These are phyloP conservation scores for Isatis lusitanica DNA, from an alignment of 441 rosid species.

Conservation along the genomic window DNA sequence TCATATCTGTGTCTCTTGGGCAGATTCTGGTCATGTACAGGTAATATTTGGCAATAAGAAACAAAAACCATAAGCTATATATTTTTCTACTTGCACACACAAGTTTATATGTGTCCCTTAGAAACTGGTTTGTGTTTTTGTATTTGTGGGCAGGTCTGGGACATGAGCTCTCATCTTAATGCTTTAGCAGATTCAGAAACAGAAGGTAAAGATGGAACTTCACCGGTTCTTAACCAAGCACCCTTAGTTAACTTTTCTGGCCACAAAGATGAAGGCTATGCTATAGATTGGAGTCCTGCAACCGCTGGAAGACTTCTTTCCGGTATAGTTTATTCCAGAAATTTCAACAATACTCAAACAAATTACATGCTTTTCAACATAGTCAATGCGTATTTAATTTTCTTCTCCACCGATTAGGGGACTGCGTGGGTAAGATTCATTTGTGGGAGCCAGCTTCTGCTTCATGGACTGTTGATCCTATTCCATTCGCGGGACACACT, in stretches of 20 bases:
- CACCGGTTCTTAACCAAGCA: slow-evolving; percentile 70
- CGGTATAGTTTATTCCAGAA: slow-evolving; percentile 46
- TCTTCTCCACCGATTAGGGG: slow-evolving; percentile 48
- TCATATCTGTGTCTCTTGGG: slow-evolving; percentile 94
- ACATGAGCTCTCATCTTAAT: slow-evolving; percentile 74
- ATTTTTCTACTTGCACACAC: not conserved
- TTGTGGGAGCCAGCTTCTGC: slow-evolving; percentile 86
- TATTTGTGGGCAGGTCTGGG: slow-evolving; percentile 71
- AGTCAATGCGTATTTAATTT: not conserved
- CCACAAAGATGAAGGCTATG: slow-evolving; percentile 95
- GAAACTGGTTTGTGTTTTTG: not conserved
- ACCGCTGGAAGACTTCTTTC: slow-evolving; percentile 81
- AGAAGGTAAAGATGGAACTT: slow-evolving; percentile 48
- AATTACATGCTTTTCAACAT: slow-evolving; percentile 5
- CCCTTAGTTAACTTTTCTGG: slow-evolving; percentile 74
- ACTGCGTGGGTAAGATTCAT: slow-evolving; percentile 78
- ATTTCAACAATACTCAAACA: not conserved
- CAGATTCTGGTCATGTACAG: slow-evolving; percentile 90
- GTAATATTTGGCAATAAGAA: slow-evolving; percentile 38
- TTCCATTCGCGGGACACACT: slow-evolving; percentile 73
- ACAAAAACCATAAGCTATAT: not conserved
- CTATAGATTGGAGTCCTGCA: slow-evolving; percentile 91
- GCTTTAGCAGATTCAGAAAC: slow-evolving; percentile 73
- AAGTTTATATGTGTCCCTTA: not conserved
- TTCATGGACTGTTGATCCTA: slow-evolving; percentile 75